Percentiles rank a stretch among this genome's conserved stretches.
Evolutionary conservation across 805 yeast species (phyloP).

Genomic region (Saturnispora ahearnii): DNA sequence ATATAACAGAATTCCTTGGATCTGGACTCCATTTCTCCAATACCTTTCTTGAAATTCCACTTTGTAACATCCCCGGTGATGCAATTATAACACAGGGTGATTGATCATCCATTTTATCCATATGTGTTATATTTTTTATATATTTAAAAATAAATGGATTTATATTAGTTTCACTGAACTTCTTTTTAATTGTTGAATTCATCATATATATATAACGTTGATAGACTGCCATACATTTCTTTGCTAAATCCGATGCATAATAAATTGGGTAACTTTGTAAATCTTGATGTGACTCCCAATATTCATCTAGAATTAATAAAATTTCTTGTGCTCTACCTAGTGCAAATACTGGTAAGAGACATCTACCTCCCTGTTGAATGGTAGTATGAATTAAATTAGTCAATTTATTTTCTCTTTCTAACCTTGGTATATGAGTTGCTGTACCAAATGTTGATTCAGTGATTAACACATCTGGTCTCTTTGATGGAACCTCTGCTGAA

Average conservation of each 20-base stretch:
- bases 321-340: slow-evolving; percentile 95
- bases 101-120: slow-evolving; percentile 82
- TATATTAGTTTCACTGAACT: slow-evolving; percentile 64
- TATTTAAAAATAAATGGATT: slow-evolving; percentile 90
- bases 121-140: slow-evolving; percentile 66
- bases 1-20: slow-evolving; percentile 72
- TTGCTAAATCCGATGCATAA: slow-evolving; percentile 88
- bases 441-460: slow-evolving; percentile 97
- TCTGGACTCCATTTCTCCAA: slow-evolving; percentile 98
- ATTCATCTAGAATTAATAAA: slow-evolving; percentile 82
- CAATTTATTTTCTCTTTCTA: slow-evolving; percentile 73
- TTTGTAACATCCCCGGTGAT: slow-evolving; percentile 97
- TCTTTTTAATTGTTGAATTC: slow-evolving; percentile 81
- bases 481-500: slow-evolving; percentile 88
- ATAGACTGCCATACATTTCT: slow-evolving; percentile 94
- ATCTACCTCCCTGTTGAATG: slow-evolving; percentile 80
- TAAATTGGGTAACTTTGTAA: slow-evolving; percentile 74
- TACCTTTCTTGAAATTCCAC: slow-evolving; percentile 85
- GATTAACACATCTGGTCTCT: slow-evolving; percentile 78
- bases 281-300: slow-evolving; percentile 81
- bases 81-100: slow-evolving; percentile 97
- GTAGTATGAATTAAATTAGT: slow-evolving; percentile 81
- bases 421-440: slow-evolving; percentile 88
- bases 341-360: slow-evolving; percentile 89
- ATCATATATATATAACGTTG: slow-evolving; percentile 95